Base-by-base conservation (phyloP, 345 rosid genomes). In the Hibiscus tridactylites region DNA sequence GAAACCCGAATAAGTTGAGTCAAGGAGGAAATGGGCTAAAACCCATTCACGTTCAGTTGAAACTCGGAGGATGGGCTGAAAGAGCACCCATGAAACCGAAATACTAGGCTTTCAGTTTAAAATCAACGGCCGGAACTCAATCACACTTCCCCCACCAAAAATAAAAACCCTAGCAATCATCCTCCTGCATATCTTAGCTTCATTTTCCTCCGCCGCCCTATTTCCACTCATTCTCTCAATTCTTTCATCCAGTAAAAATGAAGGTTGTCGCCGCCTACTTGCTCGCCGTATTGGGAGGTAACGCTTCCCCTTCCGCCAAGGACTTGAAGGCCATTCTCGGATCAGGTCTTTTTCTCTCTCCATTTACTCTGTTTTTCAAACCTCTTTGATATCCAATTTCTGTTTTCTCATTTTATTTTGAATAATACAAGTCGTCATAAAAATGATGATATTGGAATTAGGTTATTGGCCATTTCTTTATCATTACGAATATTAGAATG, bases 261-360 rank as follows among this genome's bases (percentile, higher is more conserved):
- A 91, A 91, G 91, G 81, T 91, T 56, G 77, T 89, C 42, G 97
- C 93, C 7, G 91, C 93, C 3, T 91, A 81, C 37, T 82, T 89
- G 79, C 92, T 91, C 57, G 93, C 93, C 44, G 87, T 79, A 1
- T 68, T 89, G 78, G 85, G 97, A 35, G 95, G 97, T 7, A 91
- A 91, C 79, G n/a, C 83, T 68, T 6, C 7, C 62, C 97, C 97
- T 13, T 61, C 90, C 0, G 81, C 84, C 52, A 71, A 17, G 13
- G 89, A 91, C 53, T 73, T 91, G 81, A 89, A 88, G 60, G 3
- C 6, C 0, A 86, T 91, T 57, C 95, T 89, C 11, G 91, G 83
- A 77, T 83, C 95, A 75, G 95, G 97, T 91, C 3, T 16, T 3
- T 37, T 37, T 17, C 12, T 11, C 66, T 17, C 6, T 39, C 9